Evolutionary conservation across 352 stramenopile species (phyloP).

Genomic region (Phytophthora tentaculata): DNA sequence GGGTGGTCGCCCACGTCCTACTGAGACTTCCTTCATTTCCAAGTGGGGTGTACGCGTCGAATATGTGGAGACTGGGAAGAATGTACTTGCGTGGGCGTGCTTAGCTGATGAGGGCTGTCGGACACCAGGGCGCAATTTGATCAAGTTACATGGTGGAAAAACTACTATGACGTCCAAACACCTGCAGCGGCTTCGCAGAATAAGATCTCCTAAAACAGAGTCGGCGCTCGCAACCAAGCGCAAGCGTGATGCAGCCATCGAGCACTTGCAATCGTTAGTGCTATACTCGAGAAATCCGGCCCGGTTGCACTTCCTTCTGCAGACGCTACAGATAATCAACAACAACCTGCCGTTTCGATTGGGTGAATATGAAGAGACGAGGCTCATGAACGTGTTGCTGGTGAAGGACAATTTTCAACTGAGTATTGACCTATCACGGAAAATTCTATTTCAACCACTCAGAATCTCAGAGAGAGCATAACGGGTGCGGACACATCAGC

Average conservation of each 20-base stretch:
- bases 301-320: slow-evolving; percentile 9
- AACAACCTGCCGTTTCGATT: too few relatives aligned
- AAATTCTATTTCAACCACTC: too few relatives aligned
- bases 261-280: background rate
- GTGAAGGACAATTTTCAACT: too few relatives aligned
- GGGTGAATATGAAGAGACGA: too few relatives aligned
- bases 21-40: slow-evolving; percentile 12
- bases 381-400: too few relatives aligned
- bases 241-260: slow-evolving; percentile 11
- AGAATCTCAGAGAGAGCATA: too few relatives aligned
- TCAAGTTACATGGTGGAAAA: slow-evolving; percentile 8
- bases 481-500: too few relatives aligned
- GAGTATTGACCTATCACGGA: too few relatives aligned
- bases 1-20: background rate
- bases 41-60: slow-evolving; percentile 11
- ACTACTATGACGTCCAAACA: slow-evolving; percentile 3
- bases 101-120: slow-evolving; percentile 3
- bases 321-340: too few relatives aligned
- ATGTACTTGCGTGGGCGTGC: too few relatives aligned
- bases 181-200: background rate
- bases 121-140: slow-evolving; percentile 4
- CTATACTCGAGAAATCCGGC: slow-evolving; percentile 8
- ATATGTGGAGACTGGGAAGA: slow-evolving; percentile 6
- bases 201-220: slow-evolving; percentile 8
- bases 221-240: slow-evolving; percentile 4